These are phyloP conservation scores for Cubamyces lactineus DNA, from an alignment of 768 basidiomycete genomes.

Conservation along the genomic window DNA sequence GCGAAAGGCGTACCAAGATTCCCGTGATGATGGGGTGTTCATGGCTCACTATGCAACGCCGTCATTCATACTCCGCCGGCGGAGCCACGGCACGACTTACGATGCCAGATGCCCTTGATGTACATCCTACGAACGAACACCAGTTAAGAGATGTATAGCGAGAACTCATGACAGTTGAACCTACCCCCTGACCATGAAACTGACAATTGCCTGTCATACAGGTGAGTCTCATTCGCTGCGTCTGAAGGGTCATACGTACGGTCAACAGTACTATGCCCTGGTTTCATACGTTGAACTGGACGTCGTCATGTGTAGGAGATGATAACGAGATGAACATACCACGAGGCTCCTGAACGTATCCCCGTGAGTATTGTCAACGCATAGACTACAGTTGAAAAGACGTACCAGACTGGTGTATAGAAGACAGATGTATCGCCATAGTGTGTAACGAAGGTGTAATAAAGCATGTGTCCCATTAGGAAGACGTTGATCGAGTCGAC, in stretches of 20 bases:
- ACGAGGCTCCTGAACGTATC: slow-evolving; percentile 5
- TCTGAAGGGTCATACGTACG: background rate
- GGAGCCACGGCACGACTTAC: slow-evolving; percentile 39
- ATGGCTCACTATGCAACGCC: slow-evolving; percentile 44
- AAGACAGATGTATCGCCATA: slow-evolving; percentile 10
- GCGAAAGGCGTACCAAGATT: slow-evolving; percentile 47
- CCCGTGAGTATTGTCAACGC: background rate
- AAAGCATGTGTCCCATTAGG: slow-evolving; percentile 9
- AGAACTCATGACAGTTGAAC: background rate
- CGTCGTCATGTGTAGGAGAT: background rate
- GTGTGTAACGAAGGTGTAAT: slow-evolving; percentile 9
- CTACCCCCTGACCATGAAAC: slow-evolving; percentile 19
- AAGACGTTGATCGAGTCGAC: slow-evolving; percentile 3
- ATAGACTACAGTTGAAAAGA: background rate
- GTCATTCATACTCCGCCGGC: background rate
- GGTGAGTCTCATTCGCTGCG: background rate
- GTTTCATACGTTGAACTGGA: background rate
- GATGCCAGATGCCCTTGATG: slow-evolving; percentile 50
- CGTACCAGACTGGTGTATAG: slow-evolving; percentile 9
- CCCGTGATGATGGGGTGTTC: slow-evolving; percentile 46
- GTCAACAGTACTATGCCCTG: slow-evolving; percentile 5
- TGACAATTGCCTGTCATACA: slow-evolving; percentile 4
- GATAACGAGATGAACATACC: background rate
- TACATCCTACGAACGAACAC: slow-evolving; percentile 43
- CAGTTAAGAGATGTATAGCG: background rate